Evolutionary conservation across 2,329 filamentous ascomycete genomes (phyloP).

Genomic region (Aureobasidium leucospermi): DNA sequence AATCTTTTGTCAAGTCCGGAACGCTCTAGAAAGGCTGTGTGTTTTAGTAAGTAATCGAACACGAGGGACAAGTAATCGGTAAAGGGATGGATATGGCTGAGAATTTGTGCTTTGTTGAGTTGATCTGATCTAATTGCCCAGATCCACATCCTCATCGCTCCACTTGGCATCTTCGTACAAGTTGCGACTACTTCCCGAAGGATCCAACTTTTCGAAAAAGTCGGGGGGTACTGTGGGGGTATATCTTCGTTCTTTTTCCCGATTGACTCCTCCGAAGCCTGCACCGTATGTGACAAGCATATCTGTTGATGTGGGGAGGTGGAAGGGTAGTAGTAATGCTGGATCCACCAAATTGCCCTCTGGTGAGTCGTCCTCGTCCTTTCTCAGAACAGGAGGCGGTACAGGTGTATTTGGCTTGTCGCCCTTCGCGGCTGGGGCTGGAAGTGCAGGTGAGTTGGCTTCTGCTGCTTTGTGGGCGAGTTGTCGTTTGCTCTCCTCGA

Average conservation of each 20-base stretch:
- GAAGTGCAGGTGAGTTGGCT: constrained; percentile 11
- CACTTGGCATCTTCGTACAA: constrained; percentile 29
- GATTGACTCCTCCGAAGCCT: constrained; percentile 86
- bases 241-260: constrained; percentile 88
- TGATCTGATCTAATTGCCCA: constrained; percentile 3
- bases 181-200: constrained; percentile 29
- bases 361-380: constrained; percentile 60
- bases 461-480: constrained; percentile 37
- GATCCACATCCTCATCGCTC: constrained; percentile 21
- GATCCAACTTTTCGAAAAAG: constrained; percentile 81
- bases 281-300: constrained; percentile 95
- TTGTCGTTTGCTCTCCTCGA: constrained; percentile 72
- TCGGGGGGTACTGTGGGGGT: constrained; percentile 92
- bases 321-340: constrained; percentile 86
- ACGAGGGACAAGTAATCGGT: too few species aligned
- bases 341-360: constrained; percentile 78
- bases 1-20: too few species aligned
- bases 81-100: too few species aligned
- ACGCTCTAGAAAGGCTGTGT: too few species aligned
- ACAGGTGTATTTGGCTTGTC: not conserved
- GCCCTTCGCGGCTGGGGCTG: not conserved
- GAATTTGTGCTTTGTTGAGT: not conserved
- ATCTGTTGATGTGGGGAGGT: constrained; percentile 90
- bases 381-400: constrained; percentile 14
- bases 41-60: too few species aligned